Evolutionary conservation across 2,329 filamentous ascomycete genomes (phyloP).

Genomic region (Huntiella moniliformis): DNA sequence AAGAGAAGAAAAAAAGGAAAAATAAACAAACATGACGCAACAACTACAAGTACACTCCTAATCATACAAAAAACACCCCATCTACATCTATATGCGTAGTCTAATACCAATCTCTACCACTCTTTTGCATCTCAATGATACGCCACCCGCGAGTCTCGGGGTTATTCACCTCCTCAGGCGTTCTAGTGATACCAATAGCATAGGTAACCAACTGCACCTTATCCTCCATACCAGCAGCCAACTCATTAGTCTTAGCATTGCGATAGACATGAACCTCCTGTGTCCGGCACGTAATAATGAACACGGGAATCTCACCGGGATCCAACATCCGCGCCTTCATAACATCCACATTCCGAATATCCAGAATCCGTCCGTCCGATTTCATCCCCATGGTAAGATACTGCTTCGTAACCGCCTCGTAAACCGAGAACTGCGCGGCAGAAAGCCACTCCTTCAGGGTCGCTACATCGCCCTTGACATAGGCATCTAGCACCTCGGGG

Average conservation of each 20-base stretch:
- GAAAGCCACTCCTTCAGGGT: slow-evolving; percentile 90
- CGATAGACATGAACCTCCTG: slow-evolving; percentile 96
- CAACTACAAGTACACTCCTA: slow-evolving; percentile 6
- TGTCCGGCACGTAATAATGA: slow-evolving; percentile 89
- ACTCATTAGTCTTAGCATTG: slow-evolving; percentile 71
- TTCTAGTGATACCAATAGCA: slow-evolving; percentile 84
- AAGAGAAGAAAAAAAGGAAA: background rate
- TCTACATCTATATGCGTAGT: background rate
- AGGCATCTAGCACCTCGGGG: slow-evolving; percentile 90
- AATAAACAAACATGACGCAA: slow-evolving; percentile 4
- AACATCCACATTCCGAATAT: slow-evolving; percentile 88
- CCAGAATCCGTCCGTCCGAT: slow-evolving; percentile 84
- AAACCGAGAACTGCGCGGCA: slow-evolving; percentile 89
- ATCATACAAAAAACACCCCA: slow-evolving; percentile 6
- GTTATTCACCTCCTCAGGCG: slow-evolving; percentile 91
- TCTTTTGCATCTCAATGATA: slow-evolving; percentile 97
- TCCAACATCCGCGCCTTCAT: slow-evolving; percentile 63
- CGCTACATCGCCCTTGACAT: slow-evolving; percentile 87
- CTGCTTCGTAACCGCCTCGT: slow-evolving; percentile 90
- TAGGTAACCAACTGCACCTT: slow-evolving; percentile 97
- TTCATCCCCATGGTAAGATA: slow-evolving; percentile 86
- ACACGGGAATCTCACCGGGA: slow-evolving; percentile 77
- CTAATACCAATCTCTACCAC: slow-evolving; percentile 66
- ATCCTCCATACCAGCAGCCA: slow-evolving; percentile 96
- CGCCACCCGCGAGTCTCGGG: slow-evolving; percentile 93